phyloP scores from a whole-genome alignment of 768 basidiomycete species.

The Suillus subaureus region DNA sequence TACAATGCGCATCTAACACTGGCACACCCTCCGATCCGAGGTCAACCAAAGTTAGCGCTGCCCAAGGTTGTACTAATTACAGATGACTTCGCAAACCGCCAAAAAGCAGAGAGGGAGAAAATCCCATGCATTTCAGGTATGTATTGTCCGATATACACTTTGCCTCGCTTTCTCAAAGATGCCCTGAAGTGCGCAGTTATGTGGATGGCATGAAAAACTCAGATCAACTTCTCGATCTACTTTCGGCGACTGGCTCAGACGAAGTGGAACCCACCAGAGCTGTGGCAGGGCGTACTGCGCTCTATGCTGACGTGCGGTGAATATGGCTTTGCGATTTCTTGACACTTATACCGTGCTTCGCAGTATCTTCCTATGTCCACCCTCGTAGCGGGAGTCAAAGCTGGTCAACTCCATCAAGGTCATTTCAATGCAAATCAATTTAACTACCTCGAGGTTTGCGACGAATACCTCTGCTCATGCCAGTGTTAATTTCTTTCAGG shows the following conservation, averaged over 20 bases:
- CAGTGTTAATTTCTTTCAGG: constrained; percentile 44
- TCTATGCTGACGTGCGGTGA: constrained; percentile 73
- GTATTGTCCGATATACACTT: constrained; percentile 8
- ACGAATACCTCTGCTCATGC: not conserved
- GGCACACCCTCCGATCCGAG: constrained; percentile 52
- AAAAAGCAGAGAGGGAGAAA: constrained; percentile 68
- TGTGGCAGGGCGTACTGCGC: constrained; percentile 50
- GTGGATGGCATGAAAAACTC: constrained; percentile 73
- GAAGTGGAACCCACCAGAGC: constrained; percentile 66
- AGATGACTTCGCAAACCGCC: constrained; percentile 84
- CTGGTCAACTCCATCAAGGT: constrained; percentile 84
- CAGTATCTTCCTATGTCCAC: constrained; percentile 81
- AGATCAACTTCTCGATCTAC: constrained; percentile 74
- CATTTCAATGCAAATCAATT: constrained; percentile 95
- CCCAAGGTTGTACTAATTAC: constrained; percentile 82
- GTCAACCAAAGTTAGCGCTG: constrained; percentile 43
- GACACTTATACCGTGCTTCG: not conserved
- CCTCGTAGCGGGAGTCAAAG: constrained; percentile 81
- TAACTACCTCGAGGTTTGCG: constrained; percentile 87
- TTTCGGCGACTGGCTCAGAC: constrained; percentile 68
- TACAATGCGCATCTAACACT: constrained; percentile 74
- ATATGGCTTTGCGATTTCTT: not conserved
- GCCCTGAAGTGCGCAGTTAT: constrained; percentile 67
- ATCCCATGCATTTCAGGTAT: constrained; percentile 66
- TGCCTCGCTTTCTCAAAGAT: not conserved